Percentiles rank a stretch among this genome's conserved stretches.
phyloP scores from a whole-genome alignment of 768 basidiomycete species.

The Rhizopogon sp. region DNA sequence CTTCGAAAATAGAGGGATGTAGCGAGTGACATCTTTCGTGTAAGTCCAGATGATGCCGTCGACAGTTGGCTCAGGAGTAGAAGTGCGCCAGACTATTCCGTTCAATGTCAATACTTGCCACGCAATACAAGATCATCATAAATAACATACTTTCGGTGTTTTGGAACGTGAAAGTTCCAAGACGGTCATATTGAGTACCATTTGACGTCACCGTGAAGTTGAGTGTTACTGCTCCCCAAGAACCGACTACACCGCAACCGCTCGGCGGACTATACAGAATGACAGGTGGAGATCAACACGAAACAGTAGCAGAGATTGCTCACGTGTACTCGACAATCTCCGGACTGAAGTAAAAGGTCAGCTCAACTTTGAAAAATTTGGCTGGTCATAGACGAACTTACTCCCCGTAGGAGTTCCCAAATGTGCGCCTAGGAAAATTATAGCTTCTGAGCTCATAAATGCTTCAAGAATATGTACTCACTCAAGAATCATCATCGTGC shows the following conservation, averaged over 20 bases:
- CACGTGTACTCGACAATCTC: conserved; percentile 62
- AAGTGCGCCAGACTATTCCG: conserved; percentile 67
- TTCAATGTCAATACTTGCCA: background rate
- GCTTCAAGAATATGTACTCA: conserved; percentile 25
- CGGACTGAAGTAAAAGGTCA: conserved; percentile 33
- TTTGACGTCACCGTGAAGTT: conserved; percentile 78
- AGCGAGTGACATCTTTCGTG: conserved; percentile 71
- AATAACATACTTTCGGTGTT: conserved; percentile 63
- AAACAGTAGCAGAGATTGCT: conserved; percentile 11
- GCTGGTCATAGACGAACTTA: conserved; percentile 26
- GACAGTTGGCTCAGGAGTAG: conserved; percentile 68
- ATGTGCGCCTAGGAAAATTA: conserved; percentile 48
- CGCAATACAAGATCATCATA: background rate
- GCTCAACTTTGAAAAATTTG: background rate
- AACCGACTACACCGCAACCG: conserved; percentile 63
- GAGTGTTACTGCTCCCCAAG: conserved; percentile 71
- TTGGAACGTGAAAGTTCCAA: conserved; percentile 70
- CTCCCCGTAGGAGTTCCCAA: conserved; percentile 67
- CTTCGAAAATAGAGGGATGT: conserved; percentile 63
- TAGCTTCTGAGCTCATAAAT: background rate
- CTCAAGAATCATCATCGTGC: conserved; percentile 63
- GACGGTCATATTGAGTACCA: conserved; percentile 71
- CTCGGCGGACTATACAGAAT: conserved; percentile 53
- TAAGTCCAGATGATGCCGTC: conserved; percentile 78
- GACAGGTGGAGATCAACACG: background rate